Percentiles rank a stretch among this genome's conserved stretches.
These are phyloP conservation scores for Fusarium circinatum DNA, from an alignment of 2,329 filamentous ascomycete genomes.

Conservation along the genomic window DNA sequence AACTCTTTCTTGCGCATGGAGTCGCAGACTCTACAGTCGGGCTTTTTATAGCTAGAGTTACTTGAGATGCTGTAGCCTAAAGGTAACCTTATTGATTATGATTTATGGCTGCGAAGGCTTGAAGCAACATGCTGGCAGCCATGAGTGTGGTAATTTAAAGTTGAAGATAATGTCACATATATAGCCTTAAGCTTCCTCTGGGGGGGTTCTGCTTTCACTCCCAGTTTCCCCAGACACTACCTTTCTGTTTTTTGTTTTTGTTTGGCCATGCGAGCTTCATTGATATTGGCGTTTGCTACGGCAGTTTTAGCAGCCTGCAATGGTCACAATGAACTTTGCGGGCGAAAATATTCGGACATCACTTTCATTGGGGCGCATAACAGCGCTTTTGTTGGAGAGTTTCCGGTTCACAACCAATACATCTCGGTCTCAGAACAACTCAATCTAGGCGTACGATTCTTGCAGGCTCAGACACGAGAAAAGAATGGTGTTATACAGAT, in stretches of 20 bases:
- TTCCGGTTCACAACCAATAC: conserved; percentile 68
- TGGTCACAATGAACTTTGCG: conserved; percentile 65
- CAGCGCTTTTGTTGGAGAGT: conserved; percentile 68
- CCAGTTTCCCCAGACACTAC: not conserved
- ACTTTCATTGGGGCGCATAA: conserved; percentile 74
- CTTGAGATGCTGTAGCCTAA: too few relatives aligned
- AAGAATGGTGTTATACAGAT: conserved; percentile 63
- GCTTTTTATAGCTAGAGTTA: too few relatives aligned
- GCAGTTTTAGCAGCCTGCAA: conserved; percentile 60
- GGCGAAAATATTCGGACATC: conserved; percentile 66
- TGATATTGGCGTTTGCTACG: conserved; percentile 26
- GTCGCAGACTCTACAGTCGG: too few relatives aligned
- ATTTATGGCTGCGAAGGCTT: conserved; percentile 10
- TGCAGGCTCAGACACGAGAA: conserved; percentile 72
- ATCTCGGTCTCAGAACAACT: conserved; percentile 68
- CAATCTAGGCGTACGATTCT: conserved; percentile 69
- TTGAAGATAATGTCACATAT: conserved; percentile 3
- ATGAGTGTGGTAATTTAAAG: not conserved
- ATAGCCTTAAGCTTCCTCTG: not conserved
- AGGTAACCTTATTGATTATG: not conserved
- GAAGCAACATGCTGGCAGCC: conserved; percentile 5
- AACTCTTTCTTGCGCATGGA: too few relatives aligned
- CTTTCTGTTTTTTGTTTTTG: not conserved
- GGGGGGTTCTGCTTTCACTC: not conserved
- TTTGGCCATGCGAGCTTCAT: conserved; percentile 29